These are phyloP conservation scores for Spathaspora sp. DNA, from an alignment of 1,139 yeast species.

Conservation along the genomic window DNA sequence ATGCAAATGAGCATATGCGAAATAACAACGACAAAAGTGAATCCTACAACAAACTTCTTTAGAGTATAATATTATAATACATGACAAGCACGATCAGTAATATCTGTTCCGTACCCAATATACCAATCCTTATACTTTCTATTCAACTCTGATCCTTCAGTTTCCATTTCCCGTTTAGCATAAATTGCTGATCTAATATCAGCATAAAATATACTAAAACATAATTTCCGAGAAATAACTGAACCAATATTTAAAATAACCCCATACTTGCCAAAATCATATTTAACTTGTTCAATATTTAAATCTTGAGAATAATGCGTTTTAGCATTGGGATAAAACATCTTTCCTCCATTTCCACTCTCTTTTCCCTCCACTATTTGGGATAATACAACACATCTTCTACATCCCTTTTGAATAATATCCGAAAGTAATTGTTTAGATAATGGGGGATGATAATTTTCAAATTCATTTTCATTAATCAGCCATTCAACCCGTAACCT, in stretches of 20 bases:
- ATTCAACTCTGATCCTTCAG: constrained; percentile 34
- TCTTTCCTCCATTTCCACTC: constrained; percentile 16
- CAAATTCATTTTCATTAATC: constrained; percentile 21
- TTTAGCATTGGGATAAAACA: constrained; percentile 35
- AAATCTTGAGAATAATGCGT: constrained; percentile 31
- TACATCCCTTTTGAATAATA: constrained; percentile 27
- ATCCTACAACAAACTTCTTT: too few species aligned
- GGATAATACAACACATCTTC: constrained; percentile 36
- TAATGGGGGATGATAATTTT: constrained; percentile 29
- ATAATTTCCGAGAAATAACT: constrained; percentile 61
- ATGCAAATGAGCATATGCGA: too few species aligned
- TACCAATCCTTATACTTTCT: constrained; percentile 60
- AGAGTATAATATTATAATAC: constrained; percentile 9
- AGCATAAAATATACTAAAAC: constrained; percentile 61
- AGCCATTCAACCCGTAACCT: constrained; percentile 46
- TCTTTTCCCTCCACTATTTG: constrained; percentile 26
- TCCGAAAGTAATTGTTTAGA: constrained; percentile 30
- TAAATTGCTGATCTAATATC: constrained; percentile 63
- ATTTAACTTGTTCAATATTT: constrained; percentile 30
- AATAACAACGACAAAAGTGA: too few species aligned
- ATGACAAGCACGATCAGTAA: constrained; percentile 53
- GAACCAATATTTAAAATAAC: constrained; percentile 64
- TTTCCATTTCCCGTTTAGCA: constrained; percentile 52
- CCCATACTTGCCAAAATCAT: constrained; percentile 60
- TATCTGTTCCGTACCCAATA: constrained; percentile 67